These are phyloP conservation scores for Nakazawaea anatomiae DNA, from an alignment of 805 yeast genomes.

Conservation along the genomic window DNA sequence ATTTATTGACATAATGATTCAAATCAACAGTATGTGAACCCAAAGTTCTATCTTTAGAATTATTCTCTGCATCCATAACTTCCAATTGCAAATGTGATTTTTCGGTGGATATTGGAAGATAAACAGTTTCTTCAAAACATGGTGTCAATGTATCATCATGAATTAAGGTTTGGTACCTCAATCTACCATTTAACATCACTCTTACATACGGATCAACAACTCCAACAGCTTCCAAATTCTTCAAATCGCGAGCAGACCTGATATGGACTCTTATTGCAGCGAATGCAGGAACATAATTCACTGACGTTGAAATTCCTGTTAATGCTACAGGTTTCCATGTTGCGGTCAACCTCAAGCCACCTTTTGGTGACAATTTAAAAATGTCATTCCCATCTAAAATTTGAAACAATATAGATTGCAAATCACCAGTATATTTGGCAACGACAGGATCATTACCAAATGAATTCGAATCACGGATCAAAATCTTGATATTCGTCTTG, in stretches of 20 bases:
- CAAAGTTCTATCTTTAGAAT: conserved; percentile 56
- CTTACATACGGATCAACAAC: conserved; percentile 71
- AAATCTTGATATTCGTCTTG: conserved; percentile 45
- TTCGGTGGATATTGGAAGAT: conserved; percentile 54
- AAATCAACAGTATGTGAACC: conserved; percentile 52
- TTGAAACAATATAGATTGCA: conserved; percentile 51
- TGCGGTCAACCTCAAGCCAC: conserved; percentile 49
- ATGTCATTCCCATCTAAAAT: conserved; percentile 43
- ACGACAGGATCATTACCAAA: conserved; percentile 38
- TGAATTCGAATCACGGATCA: conserved; percentile 56
- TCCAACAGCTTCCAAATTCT: conserved; percentile 61
- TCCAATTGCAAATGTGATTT: conserved; percentile 54
- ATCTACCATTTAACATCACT: conserved; percentile 51
- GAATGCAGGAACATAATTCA: conserved; percentile 49
- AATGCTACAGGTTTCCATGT: conserved; percentile 68
- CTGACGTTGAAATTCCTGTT: conserved; percentile 40
- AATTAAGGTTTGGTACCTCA: conserved; percentile 48
- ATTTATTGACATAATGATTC: conserved; percentile 39
- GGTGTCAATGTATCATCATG: conserved; percentile 53
- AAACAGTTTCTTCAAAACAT: conserved; percentile 50
- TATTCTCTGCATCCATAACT: conserved; percentile 61
- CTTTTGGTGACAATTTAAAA: conserved; percentile 46
- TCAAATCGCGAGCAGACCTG: conserved; percentile 44
- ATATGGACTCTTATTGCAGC: conserved; percentile 63
- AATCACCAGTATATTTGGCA: conserved; percentile 44